These are phyloP conservation scores for Anisogramma anomala DNA, from an alignment of 2,329 filamentous ascomycete species.

Conservation along the genomic window DNA sequence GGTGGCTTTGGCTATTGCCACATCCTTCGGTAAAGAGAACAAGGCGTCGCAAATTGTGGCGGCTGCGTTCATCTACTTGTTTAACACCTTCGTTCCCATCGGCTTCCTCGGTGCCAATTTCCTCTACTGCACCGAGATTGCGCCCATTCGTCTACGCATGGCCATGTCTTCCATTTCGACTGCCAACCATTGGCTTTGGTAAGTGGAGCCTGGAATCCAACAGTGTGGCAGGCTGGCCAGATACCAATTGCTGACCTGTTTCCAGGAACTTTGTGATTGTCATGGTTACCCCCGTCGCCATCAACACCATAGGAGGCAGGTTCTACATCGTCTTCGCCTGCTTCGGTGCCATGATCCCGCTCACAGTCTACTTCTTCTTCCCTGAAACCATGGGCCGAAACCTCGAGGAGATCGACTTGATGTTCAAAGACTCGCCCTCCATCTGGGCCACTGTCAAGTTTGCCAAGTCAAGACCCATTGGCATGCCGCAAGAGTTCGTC, in stretches of 20 bases:
- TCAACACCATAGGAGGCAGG: constrained; percentile 38
- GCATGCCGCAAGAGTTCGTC: constrained; percentile 13
- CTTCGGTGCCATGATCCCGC: constrained; percentile 32
- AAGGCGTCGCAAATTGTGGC: constrained; percentile 37
- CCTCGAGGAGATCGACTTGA: constrained; percentile 34
- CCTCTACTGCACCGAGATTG: constrained; percentile 47
- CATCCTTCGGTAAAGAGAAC: constrained; percentile 35
- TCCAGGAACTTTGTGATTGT: constrained; percentile 32
- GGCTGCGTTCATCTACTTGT: constrained; percentile 46
- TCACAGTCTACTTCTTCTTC: constrained; percentile 33
- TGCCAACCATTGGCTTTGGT: constrained; percentile 41
- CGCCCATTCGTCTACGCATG: constrained; percentile 38
- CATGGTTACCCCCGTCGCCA: constrained; percentile 34
- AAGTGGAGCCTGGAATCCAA: constrained; percentile 12
- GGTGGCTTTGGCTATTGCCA: constrained; percentile 40
- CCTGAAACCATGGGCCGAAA: constrained; percentile 40
- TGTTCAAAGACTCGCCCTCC: constrained; percentile 31
- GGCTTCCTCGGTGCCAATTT: constrained; percentile 49
- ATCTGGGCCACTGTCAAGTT: constrained; percentile 26
- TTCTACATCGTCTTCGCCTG: constrained; percentile 41
- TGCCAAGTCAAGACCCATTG: constrained; percentile 23
- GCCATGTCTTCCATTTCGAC: constrained; percentile 46
- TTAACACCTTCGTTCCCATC: constrained; percentile 49
- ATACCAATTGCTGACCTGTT: not conserved
- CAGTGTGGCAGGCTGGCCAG: not conserved